Evolutionary conservation across 441 rosid species (phyloP).

Genomic region (Monsonia emarginata): DNA sequence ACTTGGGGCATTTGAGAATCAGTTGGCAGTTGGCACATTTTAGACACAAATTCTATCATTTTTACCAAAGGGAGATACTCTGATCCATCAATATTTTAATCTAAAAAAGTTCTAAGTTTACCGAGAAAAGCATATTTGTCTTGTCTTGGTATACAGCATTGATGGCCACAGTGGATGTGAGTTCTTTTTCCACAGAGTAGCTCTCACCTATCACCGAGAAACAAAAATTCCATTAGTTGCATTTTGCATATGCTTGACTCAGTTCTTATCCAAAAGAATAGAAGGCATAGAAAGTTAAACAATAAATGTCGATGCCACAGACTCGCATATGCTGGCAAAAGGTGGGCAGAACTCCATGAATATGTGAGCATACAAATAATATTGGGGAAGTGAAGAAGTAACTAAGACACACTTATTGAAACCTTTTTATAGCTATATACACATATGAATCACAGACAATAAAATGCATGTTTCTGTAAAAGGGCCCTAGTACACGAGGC

Average conservation of each 20-base stretch:
- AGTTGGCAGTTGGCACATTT: no score
- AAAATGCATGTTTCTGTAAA: background rate
- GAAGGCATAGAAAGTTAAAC: constrained; percentile 1
- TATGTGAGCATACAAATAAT: background rate
- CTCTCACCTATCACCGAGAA: constrained; percentile 69
- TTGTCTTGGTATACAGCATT: constrained; percentile 99
- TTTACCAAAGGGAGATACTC: no score
- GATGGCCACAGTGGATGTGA: constrained; percentile 48
- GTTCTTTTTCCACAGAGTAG: constrained; percentile 85
- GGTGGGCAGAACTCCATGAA: constrained; percentile 1
- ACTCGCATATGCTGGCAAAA: no score
- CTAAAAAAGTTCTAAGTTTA: constrained; percentile 28
- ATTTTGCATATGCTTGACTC: background rate
- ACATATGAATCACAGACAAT: background rate
- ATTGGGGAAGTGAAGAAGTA: background rate
- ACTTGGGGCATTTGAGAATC: no score
- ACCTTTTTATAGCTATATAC: background rate
- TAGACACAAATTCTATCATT: no score
- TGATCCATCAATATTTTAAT: no score
- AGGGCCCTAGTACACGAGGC: background rate
- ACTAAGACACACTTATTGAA: background rate
- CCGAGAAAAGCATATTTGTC: constrained; percentile 94
- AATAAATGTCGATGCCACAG: constrained; percentile 10
- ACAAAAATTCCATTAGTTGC: constrained; percentile 19
- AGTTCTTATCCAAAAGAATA: constrained; percentile 10